These are phyloP conservation scores for Balansia obtecta DNA, from an alignment of 2,329 filamentous ascomycete species.

Conservation along the genomic window DNA sequence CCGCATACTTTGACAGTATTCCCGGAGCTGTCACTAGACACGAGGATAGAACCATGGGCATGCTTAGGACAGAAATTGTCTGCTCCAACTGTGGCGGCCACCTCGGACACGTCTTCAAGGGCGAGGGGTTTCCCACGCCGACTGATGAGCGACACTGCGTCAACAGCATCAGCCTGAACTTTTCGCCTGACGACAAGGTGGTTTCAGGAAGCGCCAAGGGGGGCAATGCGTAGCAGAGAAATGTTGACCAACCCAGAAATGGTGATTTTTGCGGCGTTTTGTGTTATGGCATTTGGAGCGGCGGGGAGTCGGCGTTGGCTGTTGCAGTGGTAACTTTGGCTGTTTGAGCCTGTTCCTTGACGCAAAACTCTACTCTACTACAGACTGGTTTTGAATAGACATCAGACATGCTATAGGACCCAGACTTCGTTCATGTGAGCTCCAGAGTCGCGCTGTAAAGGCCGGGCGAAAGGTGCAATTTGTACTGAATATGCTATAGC, in stretches of 20 bases:
- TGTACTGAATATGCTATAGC: no score
- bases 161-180: conserved; percentile 83
- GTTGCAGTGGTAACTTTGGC: neutral
- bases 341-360: no score
- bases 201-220: conserved; percentile 20
- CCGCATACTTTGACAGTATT: conserved; percentile 91
- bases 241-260: neutral
- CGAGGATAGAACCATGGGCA: conserved; percentile 65
- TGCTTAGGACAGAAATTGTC: conserved; percentile 83
- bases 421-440: no score
- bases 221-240: conserved; percentile 22
- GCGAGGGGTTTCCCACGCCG: conserved; percentile 70
- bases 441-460: no score
- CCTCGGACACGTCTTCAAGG: conserved; percentile 89
- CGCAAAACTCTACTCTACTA: no score
- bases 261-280: conserved; percentile 4
- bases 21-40: conserved; percentile 80
- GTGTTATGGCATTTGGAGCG: neutral
- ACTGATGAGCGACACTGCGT: conserved; percentile 97
- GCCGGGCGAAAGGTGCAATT: no score
- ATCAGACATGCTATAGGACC: no score
- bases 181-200: conserved; percentile 51
- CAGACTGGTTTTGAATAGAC: no score
- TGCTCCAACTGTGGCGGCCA: conserved; percentile 92
- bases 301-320: neutral